Conservation (phyloP, 1,284 basidiomycete species). For the Trichosporon sp. region DNA sequence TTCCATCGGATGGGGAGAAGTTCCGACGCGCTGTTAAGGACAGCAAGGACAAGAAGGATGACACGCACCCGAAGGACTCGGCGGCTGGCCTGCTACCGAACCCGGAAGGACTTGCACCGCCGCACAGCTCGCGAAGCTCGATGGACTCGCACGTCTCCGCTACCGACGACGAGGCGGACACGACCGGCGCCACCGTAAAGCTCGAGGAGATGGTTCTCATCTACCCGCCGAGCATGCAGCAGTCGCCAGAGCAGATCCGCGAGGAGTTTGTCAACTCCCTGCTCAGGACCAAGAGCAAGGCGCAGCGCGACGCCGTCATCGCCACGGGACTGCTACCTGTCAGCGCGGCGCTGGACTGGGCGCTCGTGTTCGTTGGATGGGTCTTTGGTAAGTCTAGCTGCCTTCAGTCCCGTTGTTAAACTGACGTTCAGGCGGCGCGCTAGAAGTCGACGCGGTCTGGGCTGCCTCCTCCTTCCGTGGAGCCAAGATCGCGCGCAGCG, state of each 20-base stretch:
- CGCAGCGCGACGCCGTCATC: conserved; percentile 36
- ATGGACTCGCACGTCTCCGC: background rate
- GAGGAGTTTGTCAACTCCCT: conserved; percentile 33
- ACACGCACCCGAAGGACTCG: background rate
- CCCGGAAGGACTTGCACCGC: background rate
- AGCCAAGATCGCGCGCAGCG: conserved; percentile 33
- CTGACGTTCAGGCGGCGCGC: conserved; percentile 28
- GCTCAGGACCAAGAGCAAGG: conserved; percentile 34
- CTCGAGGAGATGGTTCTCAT: conserved; percentile 35
- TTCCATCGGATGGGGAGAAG: conserved; percentile 30
- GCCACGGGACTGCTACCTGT: conserved; percentile 32
- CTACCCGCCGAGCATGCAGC: conserved; percentile 29
- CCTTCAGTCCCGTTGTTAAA: background rate
- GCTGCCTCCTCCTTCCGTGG: conserved; percentile 29
- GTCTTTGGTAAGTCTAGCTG: conserved; percentile 29
- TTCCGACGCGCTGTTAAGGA: background rate
- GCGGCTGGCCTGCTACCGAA: background rate
- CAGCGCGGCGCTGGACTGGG: conserved; percentile 30
- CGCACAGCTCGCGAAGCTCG: background rate
- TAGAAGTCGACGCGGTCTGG: conserved; percentile 36
- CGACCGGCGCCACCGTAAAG: conserved; percentile 28
- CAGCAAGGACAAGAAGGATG: background rate
- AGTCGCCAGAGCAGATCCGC: conserved; percentile 28
- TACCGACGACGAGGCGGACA: conserved; percentile 13
- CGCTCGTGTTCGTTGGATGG: conserved; percentile 35